Evolutionary conservation across 2,329 filamentous ascomycete species (phyloP).

Genomic region (Arthroderma sp.): DNA sequence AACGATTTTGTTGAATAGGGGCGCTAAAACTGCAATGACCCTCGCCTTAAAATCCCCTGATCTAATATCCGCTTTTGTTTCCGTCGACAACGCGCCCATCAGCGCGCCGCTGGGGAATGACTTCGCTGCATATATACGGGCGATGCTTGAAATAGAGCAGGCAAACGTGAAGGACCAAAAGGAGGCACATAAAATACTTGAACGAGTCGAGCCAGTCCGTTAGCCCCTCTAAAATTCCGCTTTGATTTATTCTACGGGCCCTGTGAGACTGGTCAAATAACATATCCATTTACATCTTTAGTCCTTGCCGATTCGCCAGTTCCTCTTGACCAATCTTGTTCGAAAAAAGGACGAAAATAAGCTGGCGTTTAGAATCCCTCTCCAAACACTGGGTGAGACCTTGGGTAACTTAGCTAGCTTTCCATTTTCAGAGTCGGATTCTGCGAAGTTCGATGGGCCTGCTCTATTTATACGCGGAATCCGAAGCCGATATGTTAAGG

Average conservation of each 20-base stretch:
- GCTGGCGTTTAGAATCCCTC: constrained; percentile 66
- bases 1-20: constrained; percentile 35
- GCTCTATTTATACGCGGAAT: constrained; percentile 52
- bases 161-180: constrained; percentile 53
- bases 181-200: constrained; percentile 69
- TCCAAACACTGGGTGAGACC: constrained; percentile 53
- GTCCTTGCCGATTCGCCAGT: constrained; percentile 70
- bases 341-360: constrained; percentile 39
- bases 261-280: neutral
- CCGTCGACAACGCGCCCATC: constrained; percentile 78
- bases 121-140: constrained; percentile 47
- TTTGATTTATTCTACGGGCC: neutral
- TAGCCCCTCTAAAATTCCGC: neutral
- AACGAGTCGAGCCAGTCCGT: constrained; percentile 55
- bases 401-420: constrained; percentile 76
- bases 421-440: constrained; percentile 63
- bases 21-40: constrained; percentile 79
- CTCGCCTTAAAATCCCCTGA: constrained; percentile 57
- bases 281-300: constrained; percentile 17
- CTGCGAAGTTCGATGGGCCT: constrained; percentile 55
- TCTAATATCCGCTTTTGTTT: constrained; percentile 53
- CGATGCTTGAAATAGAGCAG: constrained; percentile 69
- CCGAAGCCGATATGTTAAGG: constrained; percentile 18
- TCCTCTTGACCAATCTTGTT: constrained; percentile 75
- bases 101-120: constrained; percentile 57